A percentile compares a stretch with the other conserved stretches of the same genome.
These are phyloP conservation scores for Podospora pseudopauciseta DNA, from an alignment of 495 filamentous ascomycete species.

Conservation along the genomic window DNA sequence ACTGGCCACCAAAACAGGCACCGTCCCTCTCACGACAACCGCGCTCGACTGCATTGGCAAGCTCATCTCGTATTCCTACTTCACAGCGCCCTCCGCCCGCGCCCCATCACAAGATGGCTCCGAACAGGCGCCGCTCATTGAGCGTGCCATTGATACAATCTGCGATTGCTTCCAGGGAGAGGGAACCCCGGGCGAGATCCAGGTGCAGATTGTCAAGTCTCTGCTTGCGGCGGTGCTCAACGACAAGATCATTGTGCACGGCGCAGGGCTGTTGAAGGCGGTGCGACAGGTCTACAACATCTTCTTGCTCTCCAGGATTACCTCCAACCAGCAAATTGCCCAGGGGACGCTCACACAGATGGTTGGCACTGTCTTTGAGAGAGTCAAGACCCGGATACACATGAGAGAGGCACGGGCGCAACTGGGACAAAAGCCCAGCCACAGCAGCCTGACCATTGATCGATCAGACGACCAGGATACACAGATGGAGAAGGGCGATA, in stretches of 20 bases:
- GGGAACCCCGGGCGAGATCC: constrained; percentile 80
- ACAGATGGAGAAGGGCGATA: constrained; percentile 34
- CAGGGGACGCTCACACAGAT: constrained; percentile 97
- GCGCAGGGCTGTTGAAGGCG: constrained; percentile 94
- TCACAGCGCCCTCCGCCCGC: constrained; percentile 65
- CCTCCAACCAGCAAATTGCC: constrained; percentile 89
- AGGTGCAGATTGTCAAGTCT: constrained; percentile 97
- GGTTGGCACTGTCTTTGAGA: constrained; percentile 96
- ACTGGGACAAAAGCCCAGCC: constrained; percentile 46
- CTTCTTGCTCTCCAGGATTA: constrained; percentile 88
- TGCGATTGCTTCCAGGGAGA: constrained; percentile 99
- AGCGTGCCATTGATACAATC: constrained; percentile 97
- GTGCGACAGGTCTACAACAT: constrained; percentile 98
- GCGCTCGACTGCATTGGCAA: constrained; percentile 98
- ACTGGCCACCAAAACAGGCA: constrained; percentile 79
- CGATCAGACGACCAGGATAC: constrained; percentile 37
- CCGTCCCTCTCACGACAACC: constrained; percentile 77
- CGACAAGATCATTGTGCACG: constrained; percentile 97
- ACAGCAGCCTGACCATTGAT: constrained; percentile 46
- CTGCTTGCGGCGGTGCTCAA: constrained; percentile 92
- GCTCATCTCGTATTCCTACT: constrained; percentile 96
- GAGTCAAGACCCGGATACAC: constrained; percentile 80
- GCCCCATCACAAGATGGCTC: constrained; percentile 43
- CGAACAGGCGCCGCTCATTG: constrained; percentile 66
- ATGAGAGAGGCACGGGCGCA: constrained; percentile 72